Evolutionary conservation across 2,329 filamentous ascomycete species (phyloP).

Genomic region (Lachnum nothofagi): DNA sequence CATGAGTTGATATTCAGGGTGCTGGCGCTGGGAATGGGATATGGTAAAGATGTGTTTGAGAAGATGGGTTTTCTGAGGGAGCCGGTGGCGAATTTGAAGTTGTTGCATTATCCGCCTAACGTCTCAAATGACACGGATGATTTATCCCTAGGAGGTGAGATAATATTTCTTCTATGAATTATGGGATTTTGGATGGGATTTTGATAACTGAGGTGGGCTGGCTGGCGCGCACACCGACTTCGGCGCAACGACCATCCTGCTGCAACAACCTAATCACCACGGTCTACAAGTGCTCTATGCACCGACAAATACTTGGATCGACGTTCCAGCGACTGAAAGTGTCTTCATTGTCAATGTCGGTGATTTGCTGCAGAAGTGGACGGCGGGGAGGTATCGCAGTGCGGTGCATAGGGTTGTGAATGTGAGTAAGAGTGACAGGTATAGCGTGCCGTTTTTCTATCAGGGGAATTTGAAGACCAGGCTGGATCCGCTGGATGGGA

Average conservation of each 20-base stretch:
- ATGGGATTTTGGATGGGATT: constrained; percentile 31
- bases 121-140: constrained; percentile 17
- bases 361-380: constrained; percentile 43
- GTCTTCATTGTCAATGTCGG: constrained; percentile 46
- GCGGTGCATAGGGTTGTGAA: constrained; percentile 50
- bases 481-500: constrained; percentile 14
- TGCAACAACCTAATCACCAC: constrained; percentile 43
- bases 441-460: constrained; percentile 50
- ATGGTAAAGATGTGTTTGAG: constrained; percentile 39
- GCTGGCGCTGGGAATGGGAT: constrained; percentile 38
- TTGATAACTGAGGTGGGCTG: background rate
- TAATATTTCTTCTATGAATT: background rate
- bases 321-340: constrained; percentile 37
- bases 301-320: constrained; percentile 37
- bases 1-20: constrained; percentile 36
- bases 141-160: constrained; percentile 6
- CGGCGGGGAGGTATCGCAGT: constrained; percentile 44
- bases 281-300: constrained; percentile 47
- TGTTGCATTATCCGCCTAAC: constrained; percentile 46
- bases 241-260: constrained; percentile 43
- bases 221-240: constrained; percentile 49
- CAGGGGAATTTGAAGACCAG: constrained; percentile 43
- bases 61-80: constrained; percentile 39
- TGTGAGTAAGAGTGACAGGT: constrained; percentile 42
- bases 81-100: constrained; percentile 37